A percentile compares a stretch with the other conserved stretches of the same genome.
Evolutionary conservation across 2,329 filamentous ascomycete genomes (phyloP).

Genomic region (Fusarium ambrosium): DNA sequence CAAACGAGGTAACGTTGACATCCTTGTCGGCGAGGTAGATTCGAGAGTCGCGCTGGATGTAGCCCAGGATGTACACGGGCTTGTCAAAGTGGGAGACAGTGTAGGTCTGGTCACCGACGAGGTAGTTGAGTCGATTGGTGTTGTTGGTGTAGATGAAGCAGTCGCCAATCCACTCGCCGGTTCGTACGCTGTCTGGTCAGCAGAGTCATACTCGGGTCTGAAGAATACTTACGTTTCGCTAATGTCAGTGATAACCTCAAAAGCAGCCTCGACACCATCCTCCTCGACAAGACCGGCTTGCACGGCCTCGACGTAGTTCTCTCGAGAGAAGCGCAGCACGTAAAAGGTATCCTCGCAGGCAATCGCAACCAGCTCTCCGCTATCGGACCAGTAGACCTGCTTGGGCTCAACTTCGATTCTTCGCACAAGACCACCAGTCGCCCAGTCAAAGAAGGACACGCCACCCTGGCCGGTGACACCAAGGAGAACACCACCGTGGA

Average conservation of each 20-base stretch:
- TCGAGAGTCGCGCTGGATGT: conserved; percentile 93
- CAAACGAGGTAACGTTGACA: conserved; percentile 90
- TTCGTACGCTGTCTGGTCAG: conserved; percentile 75
- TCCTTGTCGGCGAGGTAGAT: conserved; percentile 98
- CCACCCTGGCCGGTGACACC: conserved; percentile 96
- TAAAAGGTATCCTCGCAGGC: conserved; percentile 97
- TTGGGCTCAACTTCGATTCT: conserved; percentile 86
- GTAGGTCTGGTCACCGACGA: conserved; percentile 98
- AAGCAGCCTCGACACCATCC: conserved; percentile 94
- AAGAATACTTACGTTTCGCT: conserved; percentile 77
- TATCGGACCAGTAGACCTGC: conserved; percentile 96
- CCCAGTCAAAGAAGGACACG: conserved; percentile 97
- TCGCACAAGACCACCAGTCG: conserved; percentile 87
- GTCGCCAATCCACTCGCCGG: conserved; percentile 97
- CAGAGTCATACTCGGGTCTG: not conserved
- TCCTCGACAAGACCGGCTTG: conserved; percentile 86
- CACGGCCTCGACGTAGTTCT: conserved; percentile 86
- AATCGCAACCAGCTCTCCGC: conserved; percentile 90
- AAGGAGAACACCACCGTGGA: conserved; percentile 89
- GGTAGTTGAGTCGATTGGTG: conserved; percentile 96
- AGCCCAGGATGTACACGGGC: conserved; percentile 93
- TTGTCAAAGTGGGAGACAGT: conserved; percentile 97
- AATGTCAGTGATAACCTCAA: conserved; percentile 96
- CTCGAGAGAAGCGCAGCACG: conserved; percentile 90
- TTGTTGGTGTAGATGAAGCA: conserved; percentile 99